phyloP scores from a whole-genome alignment of 331 rosid genomes.

The Pyracantha coccinea region DNA sequence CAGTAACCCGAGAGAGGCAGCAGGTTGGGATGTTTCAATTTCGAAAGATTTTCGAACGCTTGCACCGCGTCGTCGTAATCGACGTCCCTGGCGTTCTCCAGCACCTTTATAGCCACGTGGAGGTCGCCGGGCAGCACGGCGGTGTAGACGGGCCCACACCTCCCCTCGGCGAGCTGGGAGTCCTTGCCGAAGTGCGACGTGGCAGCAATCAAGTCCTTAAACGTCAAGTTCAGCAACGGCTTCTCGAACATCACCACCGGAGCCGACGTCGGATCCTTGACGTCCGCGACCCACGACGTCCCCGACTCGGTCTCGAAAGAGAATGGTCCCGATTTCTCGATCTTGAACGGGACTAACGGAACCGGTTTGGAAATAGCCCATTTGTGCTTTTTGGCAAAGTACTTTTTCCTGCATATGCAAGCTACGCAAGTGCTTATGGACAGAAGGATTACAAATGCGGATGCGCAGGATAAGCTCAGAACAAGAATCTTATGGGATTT shows the following conservation, averaged over 20 bases:
- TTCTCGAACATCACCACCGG: conserved; percentile 95
- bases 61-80: conserved; percentile 49
- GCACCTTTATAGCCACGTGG: conserved; percentile 91
- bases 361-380: conserved; percentile 92
- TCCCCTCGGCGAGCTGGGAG: conserved; percentile 75
- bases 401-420: conserved; percentile 32
- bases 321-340: conserved; percentile 90
- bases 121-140: conserved; percentile 80
- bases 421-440: conserved; percentile 8
- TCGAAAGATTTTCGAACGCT: conserved; percentile 48
- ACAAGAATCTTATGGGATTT: conserved; percentile 15
- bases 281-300: conserved; percentile 79
- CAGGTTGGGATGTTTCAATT: conserved; percentile 72
- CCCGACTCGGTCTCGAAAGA: conserved; percentile 89
- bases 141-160: conserved; percentile 95
- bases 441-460: conserved; percentile 19
- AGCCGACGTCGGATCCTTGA: conserved; percentile 80
- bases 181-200: conserved; percentile 96
- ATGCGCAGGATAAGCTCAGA: conserved; percentile 21
- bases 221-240: conserved; percentile 71
- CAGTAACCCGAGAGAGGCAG: conserved; percentile 94
- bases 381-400: conserved; percentile 39
- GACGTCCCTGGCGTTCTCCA: conserved; percentile 66
- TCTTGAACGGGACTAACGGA: conserved; percentile 39
- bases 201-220: conserved; percentile 82